Base-by-base conservation (phyloP, 2,329 filamentous ascomycete species). In the Samsoniella hepiali region DNA sequence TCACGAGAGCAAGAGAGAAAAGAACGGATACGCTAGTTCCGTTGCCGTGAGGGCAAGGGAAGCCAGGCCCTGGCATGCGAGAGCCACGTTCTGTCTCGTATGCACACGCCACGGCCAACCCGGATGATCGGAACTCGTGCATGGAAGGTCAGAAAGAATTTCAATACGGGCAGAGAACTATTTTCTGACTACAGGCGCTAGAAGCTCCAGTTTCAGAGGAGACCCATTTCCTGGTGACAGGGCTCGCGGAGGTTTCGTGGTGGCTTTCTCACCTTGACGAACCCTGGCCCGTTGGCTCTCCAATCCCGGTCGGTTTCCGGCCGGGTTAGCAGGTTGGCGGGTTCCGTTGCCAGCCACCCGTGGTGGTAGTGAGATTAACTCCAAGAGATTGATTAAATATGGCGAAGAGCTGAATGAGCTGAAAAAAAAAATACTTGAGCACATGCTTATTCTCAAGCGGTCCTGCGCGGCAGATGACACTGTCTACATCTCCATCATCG, bases 161-260 rank as follows among this genome's bases (percentile, higher is more conserved):
- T 15, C 2, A 11, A 54, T 31, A 31, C 8, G 17, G 5, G 34
- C 17, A 34, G 22, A 58, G 13, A 22, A 31, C 58, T 61, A 61
- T 54, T 61, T 54, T 61, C 58, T 61, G 58, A 61, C 58, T 47
- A 61, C 38, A 61, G 36, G 47, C 38, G 50, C 58, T 61, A 59
- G 47, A 51, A 15, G 36, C 15, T 31, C 13, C 17, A 3, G 58
- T 54, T 45, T 36, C 31, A 36, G 38, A 38, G 54, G 22, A 29
- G 58, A 61, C 49, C 58, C 58, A n/a, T 45, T n/a, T 27, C 2
- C 22, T 45, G 13, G 36, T 29, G 45, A 51, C 58, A 61, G 38
- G 49, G 58, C 49, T 54, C 29, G 47, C 40, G 49, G 49, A 61
- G 40, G 50, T 36, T 13, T 50, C 2, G 47, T 32, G 22, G 47